Percentiles rank a stretch among this genome's conserved stretches.
Evolutionary conservation across 768 basidiomycete genomes (phyloP).

Genomic region (Lentinula sp.): DNA sequence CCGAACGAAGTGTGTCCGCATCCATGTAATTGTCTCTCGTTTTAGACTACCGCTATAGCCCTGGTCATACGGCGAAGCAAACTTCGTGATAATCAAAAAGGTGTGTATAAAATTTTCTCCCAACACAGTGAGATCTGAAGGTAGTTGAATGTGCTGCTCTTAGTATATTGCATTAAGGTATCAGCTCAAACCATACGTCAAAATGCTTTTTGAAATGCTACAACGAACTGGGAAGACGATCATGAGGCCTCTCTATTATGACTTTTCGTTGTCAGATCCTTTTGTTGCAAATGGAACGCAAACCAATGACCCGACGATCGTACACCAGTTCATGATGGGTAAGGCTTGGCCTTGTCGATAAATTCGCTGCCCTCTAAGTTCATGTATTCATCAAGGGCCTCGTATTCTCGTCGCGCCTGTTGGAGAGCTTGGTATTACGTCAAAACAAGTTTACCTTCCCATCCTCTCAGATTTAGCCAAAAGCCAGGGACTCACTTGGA

Average conservation of each 20-base stretch:
- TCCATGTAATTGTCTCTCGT: neutral
- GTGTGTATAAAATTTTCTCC: conserved; percentile 6
- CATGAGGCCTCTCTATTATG: conserved; percentile 26
- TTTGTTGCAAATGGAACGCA: conserved; percentile 20
- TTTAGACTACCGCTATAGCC: conserved; percentile 14
- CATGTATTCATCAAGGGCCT: conserved; percentile 15
- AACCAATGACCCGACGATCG: conserved; percentile 20
- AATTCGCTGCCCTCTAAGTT: neutral
- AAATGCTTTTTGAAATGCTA: conserved; percentile 23
- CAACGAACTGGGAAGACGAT: conserved; percentile 24
- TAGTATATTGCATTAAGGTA: conserved; percentile 33
- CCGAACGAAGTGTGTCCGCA: conserved; percentile 23
- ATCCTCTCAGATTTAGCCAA: neutral
- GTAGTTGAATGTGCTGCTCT: neutral
- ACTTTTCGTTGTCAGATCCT: conserved; percentile 24
- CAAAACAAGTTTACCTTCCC: conserved; percentile 20
- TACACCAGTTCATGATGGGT: conserved; percentile 32
- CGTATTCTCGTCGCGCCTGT: conserved; percentile 27
- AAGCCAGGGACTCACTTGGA: conserved; percentile 4
- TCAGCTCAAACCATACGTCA: conserved; percentile 26
- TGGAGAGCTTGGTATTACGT: conserved; percentile 19
- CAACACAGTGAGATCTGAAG: neutral
- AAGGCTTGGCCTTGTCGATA: neutral
- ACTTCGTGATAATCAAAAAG: conserved; percentile 28
- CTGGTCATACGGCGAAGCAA: conserved; percentile 30